These are phyloP conservation scores for Bidens hawaiensis DNA, from an alignment of 140 eudicot genomes.

Conservation along the genomic window DNA sequence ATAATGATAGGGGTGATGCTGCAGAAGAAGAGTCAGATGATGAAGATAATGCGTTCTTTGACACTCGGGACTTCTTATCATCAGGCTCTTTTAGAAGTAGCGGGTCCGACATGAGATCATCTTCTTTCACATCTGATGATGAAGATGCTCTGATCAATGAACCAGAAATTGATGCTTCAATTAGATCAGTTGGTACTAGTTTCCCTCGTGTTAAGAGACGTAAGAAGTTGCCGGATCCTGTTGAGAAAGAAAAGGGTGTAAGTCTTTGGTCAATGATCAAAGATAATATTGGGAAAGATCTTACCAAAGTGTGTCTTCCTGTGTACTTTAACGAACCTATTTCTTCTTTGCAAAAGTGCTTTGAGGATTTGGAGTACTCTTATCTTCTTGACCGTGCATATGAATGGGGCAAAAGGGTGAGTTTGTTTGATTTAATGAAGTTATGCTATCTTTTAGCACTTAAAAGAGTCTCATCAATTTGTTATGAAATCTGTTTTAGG, in stretches of 20 bases:
- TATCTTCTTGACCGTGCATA: constrained; percentile 90
- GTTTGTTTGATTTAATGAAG: constrained; percentile 11
- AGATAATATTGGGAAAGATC: constrained; percentile 96
- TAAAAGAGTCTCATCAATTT: constrained; percentile 24
- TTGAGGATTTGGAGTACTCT: constrained; percentile 93
- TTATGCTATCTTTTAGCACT: constrained; percentile 4
- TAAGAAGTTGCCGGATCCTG: constrained; percentile 84
- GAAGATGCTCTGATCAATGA: constrained; percentile 42
- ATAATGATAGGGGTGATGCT: constrained; percentile 80
- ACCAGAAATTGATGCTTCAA: constrained; percentile 54
- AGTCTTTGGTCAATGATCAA: constrained; percentile 99
- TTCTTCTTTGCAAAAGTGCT: constrained; percentile 90
- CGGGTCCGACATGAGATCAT: constrained; percentile 73
- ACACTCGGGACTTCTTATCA: constrained; percentile 81
- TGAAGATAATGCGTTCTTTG: constrained; percentile 80
- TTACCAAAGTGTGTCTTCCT: constrained; percentile 95
- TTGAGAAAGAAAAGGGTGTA: constrained; percentile 89
- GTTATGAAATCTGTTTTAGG: constrained; percentile 47
- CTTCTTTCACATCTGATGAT: constrained; percentile 89
- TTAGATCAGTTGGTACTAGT: constrained; percentile 50
- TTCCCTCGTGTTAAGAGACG: constrained; percentile 81
- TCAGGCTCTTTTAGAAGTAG: constrained; percentile 82
- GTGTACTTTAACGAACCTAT: constrained; percentile 97
- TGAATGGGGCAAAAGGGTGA: constrained; percentile 88
- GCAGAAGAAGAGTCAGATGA: constrained; percentile 97